A percentile compares a stretch with the other conserved stretches of the same genome.
These are phyloP conservation scores for Candida tallmaniae DNA, from an alignment of 805 yeast genomes.

Conservation along the genomic window DNA sequence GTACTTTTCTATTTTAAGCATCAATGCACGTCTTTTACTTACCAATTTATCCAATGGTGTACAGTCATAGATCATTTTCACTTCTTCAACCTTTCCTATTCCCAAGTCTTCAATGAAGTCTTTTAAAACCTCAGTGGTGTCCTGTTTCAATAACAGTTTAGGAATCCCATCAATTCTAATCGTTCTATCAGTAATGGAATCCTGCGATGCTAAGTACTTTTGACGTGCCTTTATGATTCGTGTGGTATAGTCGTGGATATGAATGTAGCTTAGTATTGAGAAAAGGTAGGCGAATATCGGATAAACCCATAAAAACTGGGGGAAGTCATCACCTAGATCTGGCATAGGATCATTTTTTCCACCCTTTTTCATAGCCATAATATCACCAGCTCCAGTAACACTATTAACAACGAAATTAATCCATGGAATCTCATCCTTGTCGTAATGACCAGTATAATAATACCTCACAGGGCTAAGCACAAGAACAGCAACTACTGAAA, in stretches of 20 bases:
- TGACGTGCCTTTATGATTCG: slow-evolving; percentile 50
- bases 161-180: slow-evolving; percentile 55
- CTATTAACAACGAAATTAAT: slow-evolving; percentile 1
- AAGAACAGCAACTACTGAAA: slow-evolving; percentile 53
- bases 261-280: slow-evolving; percentile 43
- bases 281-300: slow-evolving; percentile 54
- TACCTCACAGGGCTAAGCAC: slow-evolving; percentile 36
- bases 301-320: slow-evolving; percentile 46
- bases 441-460: slow-evolving; percentile 40
- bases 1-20: slow-evolving; percentile 35
- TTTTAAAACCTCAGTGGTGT: slow-evolving; percentile 40
- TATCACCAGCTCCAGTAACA: slow-evolving; percentile 2
- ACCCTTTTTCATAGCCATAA: slow-evolving; percentile 1
- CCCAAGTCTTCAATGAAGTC: slow-evolving; percentile 51
- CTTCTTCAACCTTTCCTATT: slow-evolving; percentile 50
- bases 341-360: slow-evolving; percentile 11
- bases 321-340: slow-evolving; percentile 32
- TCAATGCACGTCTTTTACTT: slow-evolving; percentile 23
- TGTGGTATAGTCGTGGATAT: slow-evolving; percentile 43
- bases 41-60: slow-evolving; percentile 37
- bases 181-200: slow-evolving; percentile 57
- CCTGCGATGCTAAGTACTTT: slow-evolving; percentile 53
- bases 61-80: slow-evolving; percentile 46
- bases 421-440: slow-evolving; percentile 31
- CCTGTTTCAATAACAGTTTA: slow-evolving; percentile 27